Evolutionary conservation across 345 rosid genomes (phyloP).

Genomic region (Microthlaspi erraticum): DNA sequence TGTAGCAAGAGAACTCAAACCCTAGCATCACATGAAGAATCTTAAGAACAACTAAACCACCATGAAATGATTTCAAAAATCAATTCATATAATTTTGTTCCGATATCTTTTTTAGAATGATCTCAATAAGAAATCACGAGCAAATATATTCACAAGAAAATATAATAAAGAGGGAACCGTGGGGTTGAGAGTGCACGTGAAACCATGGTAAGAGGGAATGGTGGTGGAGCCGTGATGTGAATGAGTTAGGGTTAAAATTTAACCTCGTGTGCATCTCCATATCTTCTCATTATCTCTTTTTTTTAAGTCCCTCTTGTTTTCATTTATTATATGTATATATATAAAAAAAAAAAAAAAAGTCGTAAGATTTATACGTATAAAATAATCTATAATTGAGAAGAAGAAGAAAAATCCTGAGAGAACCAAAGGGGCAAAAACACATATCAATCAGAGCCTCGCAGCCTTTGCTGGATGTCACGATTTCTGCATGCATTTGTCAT

Average conservation of each 20-base stretch:
- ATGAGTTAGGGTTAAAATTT: slow-evolving; percentile 22
- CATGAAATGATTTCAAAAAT: too few relatives aligned
- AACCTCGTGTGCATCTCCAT: slow-evolving; percentile 51
- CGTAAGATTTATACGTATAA: neutral
- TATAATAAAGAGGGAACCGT: slow-evolving; percentile 10
- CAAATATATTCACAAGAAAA: neutral
- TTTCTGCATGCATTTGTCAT: slow-evolving; percentile 27
- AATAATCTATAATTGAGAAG: neutral
- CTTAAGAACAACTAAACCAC: too few relatives aligned
- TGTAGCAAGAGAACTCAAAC: too few relatives aligned
- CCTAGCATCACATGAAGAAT: too few relatives aligned
- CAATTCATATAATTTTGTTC: neutral
- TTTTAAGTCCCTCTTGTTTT: slow-evolving; percentile 3
- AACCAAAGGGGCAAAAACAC: slow-evolving; percentile 30
- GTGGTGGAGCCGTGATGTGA: slow-evolving; percentile 47
- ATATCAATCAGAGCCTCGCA: slow-evolving; percentile 34
- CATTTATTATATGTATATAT: neutral
- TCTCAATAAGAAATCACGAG: slow-evolving; percentile 19
- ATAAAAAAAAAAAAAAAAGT: neutral
- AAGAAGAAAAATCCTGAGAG: slow-evolving; percentile 6
- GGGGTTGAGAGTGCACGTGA: slow-evolving; percentile 36
- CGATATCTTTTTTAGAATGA: slow-evolving; percentile 5
- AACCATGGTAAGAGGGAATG: slow-evolving; percentile 7
- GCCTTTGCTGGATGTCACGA: slow-evolving; percentile 41
- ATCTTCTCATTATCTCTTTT: slow-evolving; percentile 28